These are phyloP conservation scores for Crithidia mellificae DNA, from an alignment of 208 protist genomes.

Conservation along the genomic window DNA sequence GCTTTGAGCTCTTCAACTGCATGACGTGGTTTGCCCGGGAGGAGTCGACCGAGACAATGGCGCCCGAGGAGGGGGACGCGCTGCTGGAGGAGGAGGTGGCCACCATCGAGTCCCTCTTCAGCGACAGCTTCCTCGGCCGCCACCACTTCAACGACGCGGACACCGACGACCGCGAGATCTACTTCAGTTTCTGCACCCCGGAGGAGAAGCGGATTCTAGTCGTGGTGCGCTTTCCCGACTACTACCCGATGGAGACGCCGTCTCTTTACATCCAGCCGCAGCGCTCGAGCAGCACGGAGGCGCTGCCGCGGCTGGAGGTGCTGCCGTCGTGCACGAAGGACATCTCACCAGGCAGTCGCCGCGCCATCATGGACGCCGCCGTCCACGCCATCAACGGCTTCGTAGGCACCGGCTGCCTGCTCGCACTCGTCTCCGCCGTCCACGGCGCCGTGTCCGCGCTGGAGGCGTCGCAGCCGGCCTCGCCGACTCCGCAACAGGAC, in stretches of 20 bases:
- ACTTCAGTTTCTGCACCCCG: slow-evolving; percentile 65
- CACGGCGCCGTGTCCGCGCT: slow-evolving; percentile 52
- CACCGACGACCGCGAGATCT: slow-evolving; percentile 58
- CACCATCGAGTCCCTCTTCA: slow-evolving; percentile 62
- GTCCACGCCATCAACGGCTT: slow-evolving; percentile 77
- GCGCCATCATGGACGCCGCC: slow-evolving; percentile 69
- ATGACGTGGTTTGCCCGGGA: slow-evolving; percentile 76
- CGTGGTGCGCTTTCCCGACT: slow-evolving; percentile 66
- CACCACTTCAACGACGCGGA: slow-evolving; percentile 65
- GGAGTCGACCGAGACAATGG: slow-evolving; percentile 33
- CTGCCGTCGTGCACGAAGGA: slow-evolving; percentile 65
- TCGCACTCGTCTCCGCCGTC: slow-evolving; percentile 71
- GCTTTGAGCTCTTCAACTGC: slow-evolving; percentile 85
- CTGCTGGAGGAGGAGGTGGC: slow-evolving; percentile 74
- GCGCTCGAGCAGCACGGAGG: slow-evolving; percentile 16
- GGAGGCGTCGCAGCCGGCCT: slow-evolving; percentile 16
- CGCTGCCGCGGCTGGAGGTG: slow-evolving; percentile 39
- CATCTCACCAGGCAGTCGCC: slow-evolving; percentile 48
- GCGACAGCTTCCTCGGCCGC: slow-evolving; percentile 62
- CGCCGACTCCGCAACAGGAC: slow-evolving; percentile 12
- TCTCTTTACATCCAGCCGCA: slow-evolving; percentile 64
- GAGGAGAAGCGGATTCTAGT: slow-evolving; percentile 56
- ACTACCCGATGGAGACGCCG: slow-evolving; percentile 81
- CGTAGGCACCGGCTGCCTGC: slow-evolving; percentile 58
- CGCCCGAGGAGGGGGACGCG: slow-evolving; percentile 55